A percentile compares a stretch with the other conserved stretches of the same genome.
phyloP scores from a whole-genome alignment of 1,284 basidiomycete species.

The Pisolithus thermaeus region DNA sequence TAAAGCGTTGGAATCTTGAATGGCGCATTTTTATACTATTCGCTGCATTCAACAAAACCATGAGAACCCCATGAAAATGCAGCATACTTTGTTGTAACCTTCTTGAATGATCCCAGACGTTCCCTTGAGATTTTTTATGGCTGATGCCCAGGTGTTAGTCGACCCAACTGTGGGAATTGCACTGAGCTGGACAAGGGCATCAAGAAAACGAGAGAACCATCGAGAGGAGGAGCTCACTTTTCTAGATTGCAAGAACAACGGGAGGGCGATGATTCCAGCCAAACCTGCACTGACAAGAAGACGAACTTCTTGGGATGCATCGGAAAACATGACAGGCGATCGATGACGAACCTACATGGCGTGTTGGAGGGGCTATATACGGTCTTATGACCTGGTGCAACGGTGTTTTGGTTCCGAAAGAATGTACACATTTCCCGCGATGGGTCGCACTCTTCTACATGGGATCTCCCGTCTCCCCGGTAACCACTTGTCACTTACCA shows the following conservation, averaged over 20 bases:
- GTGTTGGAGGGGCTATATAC: too few relatives aligned
- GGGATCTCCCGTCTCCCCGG: neutral
- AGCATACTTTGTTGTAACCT: slow-evolving; percentile 18
- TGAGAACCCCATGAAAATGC: neutral
- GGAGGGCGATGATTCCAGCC: neutral
- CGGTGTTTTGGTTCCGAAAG: too few relatives aligned
- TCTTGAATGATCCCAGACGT: slow-evolving; percentile 12
- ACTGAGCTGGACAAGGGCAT: slow-evolving; percentile 10
- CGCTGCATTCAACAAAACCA: neutral
- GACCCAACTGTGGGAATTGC: slow-evolving; percentile 21
- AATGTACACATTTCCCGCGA: neutral
- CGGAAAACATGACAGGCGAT: neutral
- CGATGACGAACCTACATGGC: too few relatives aligned
- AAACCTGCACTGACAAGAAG: neutral
- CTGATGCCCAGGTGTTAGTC: slow-evolving; percentile 12
- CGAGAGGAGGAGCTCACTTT: neutral
- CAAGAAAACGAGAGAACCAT: neutral
- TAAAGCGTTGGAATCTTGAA: slow-evolving; percentile 38
- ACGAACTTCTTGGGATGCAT: neutral
- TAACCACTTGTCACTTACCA: neutral
- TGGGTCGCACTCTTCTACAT: neutral
- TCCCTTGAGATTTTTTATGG: slow-evolving; percentile 6
- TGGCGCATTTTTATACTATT: slow-evolving; percentile 28
- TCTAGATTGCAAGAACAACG: neutral
- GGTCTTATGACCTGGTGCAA: too few relatives aligned